Conservation (phyloP, 108 stramenopile species). For the Nitzschia sp. region DNA sequence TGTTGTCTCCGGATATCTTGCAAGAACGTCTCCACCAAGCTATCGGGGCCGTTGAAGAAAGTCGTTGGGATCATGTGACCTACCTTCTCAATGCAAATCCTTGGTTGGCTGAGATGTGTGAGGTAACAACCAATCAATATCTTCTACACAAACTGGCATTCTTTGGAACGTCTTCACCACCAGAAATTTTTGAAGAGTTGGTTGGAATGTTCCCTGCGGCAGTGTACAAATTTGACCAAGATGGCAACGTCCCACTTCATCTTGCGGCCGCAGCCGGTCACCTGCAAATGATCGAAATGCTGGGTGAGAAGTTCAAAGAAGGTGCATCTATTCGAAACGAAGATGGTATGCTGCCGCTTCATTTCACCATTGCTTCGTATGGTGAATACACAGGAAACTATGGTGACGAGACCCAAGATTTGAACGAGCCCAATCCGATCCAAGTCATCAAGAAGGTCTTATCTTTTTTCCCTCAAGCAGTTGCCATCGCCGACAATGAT, state of each 20-base stretch:
- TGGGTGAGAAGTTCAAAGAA: slow-evolving; percentile 67
- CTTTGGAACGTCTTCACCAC: slow-evolving; percentile 64
- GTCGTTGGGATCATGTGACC: slow-evolving; percentile 75
- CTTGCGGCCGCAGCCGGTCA: slow-evolving; percentile 78
- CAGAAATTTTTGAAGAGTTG: slow-evolving; percentile 52
- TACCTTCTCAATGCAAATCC: slow-evolving; percentile 82
- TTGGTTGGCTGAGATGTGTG: slow-evolving; percentile 84
- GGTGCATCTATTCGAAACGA: slow-evolving; percentile 87
- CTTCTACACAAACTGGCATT: slow-evolving; percentile 78
- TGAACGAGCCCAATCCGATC: slow-evolving; percentile 13
- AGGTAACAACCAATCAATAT: slow-evolving; percentile 75
- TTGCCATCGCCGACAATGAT: slow-evolving; percentile 73
- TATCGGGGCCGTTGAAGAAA: slow-evolving; percentile 64
- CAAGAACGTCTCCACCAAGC: slow-evolving; percentile 81
- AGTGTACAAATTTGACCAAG: slow-evolving; percentile 78
- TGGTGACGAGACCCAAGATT: slow-evolving; percentile 12
- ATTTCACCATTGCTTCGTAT: slow-evolving; percentile 59
- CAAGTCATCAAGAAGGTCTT: slow-evolving; percentile 45
- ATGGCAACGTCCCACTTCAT: slow-evolving; percentile 86
- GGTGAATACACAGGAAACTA: slow-evolving; percentile 9
- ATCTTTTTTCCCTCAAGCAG: slow-evolving; percentile 63
- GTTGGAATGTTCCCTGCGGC: slow-evolving; percentile 65
- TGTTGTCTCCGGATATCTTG: slow-evolving; percentile 78
- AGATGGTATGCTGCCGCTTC: slow-evolving; percentile 80
- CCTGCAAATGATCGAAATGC: slow-evolving; percentile 67